Evolutionary conservation across 768 basidiomycete species (phyloP).

Genomic region (Macrolepiota albuminosa): DNA sequence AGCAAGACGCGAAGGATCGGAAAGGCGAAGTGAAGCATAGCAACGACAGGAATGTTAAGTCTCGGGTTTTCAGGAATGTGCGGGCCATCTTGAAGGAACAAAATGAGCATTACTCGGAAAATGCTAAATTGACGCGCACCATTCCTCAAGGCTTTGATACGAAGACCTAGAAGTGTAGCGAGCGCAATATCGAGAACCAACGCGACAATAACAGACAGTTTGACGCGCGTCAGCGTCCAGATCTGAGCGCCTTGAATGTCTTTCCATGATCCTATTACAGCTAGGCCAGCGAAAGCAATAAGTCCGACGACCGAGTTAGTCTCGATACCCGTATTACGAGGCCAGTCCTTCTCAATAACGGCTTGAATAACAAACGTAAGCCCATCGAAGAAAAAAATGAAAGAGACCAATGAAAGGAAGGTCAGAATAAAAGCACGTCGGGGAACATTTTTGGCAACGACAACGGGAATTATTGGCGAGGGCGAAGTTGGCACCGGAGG

Average conservation of each 20-base stretch:
- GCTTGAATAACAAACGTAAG: slow-evolving; percentile 62
- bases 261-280: slow-evolving; percentile 76
- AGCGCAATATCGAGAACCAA: slow-evolving; percentile 58
- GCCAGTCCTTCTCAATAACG: slow-evolving; percentile 65
- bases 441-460: slow-evolving; percentile 68
- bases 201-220: slow-evolving; percentile 45
- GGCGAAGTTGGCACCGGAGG: slow-evolving; percentile 41
- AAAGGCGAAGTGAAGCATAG: slow-evolving; percentile 39
- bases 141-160: slow-evolving; percentile 28
- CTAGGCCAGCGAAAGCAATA: slow-evolving; percentile 64
- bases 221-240: slow-evolving; percentile 60
- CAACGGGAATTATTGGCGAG: slow-evolving; percentile 73
- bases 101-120: slow-evolving; percentile 12
- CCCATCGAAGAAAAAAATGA: slow-evolving; percentile 77
- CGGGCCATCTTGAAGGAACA: slow-evolving; percentile 13
- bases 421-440: slow-evolving; percentile 72
- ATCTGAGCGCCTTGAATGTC: slow-evolving; percentile 66
- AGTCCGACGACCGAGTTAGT: slow-evolving; percentile 66
- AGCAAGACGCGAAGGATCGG: slow-evolving; percentile 64
- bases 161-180: slow-evolving; percentile 47
- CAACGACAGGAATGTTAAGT: slow-evolving; percentile 21
- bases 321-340: slow-evolving; percentile 56
- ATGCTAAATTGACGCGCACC: slow-evolving; percentile 20
- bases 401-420: slow-evolving; percentile 62
- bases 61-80: slow-evolving; percentile 29